Base-by-base conservation (phyloP, 495 filamentous ascomycete species). In the Mycothermus thermophilus region DNA sequence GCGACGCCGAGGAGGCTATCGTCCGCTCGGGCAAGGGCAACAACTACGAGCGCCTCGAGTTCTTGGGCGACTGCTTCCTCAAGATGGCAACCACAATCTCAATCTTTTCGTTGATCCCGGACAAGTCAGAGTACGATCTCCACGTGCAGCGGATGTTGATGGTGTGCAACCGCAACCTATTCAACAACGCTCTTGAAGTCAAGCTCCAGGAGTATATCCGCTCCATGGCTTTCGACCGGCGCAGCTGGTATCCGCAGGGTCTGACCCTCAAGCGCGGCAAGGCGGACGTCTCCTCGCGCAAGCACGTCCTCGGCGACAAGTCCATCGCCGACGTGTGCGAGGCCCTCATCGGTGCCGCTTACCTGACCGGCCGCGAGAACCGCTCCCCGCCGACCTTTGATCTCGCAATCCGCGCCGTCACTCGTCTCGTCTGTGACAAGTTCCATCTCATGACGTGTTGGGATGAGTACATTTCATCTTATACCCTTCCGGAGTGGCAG, bases 251-350 rank as follows among this genome's bases (percentile, higher is more conserved):
- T 47, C 86, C 86, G 0, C 69, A 80, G 38, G 81, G 82, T 2
- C 62, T 92, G 3, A 43, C 42, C 0, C 40, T 71, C 20, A 76
- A 68, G 12, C 70, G 63, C 35, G 63, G 66, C 15, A 68, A 65
- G 54, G 56, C 15, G 10, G 66, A 61, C 5, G 60, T 71, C 37
- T 51, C 55, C 15, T 28, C 14, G 0, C 40, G 38, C 0, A 44
- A 42, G 19, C 88, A 95, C 46, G 49, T 59, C 0, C 71, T 97
- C 5, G 80, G 73, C 3, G 81, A 93, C 49, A 97, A 97, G 58
- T 77, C 83, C 3, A 80, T 94, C 51, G 90, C 90, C n/a, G 90
- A 97, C 60, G 87, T 97, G 13, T 93, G 84, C 38, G 90, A 97
- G 55, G 90, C 90, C 3, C 50, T 96, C 42, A 96, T 97, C 34